phyloP scores from a whole-genome alignment of 2,329 filamentous ascomycete species.

The Dactylellina leptospora region DNA sequence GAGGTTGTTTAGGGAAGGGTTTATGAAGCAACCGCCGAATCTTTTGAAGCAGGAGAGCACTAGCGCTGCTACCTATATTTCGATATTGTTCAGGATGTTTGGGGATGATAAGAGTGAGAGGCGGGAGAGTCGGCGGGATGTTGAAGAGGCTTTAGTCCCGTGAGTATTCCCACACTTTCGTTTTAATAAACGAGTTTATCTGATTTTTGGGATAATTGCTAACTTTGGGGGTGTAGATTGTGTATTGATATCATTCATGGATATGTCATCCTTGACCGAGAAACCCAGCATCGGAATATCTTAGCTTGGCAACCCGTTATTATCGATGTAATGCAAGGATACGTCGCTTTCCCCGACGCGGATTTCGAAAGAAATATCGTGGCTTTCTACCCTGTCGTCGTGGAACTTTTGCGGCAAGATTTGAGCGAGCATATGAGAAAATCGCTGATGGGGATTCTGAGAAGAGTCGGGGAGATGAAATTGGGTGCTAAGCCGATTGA shows the following conservation, averaged over 20 bases:
- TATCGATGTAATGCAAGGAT: slow-evolving; percentile 94
- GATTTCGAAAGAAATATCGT: slow-evolving; percentile 82
- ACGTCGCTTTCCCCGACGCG: slow-evolving; percentile 79
- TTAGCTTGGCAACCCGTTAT: slow-evolving; percentile 97
- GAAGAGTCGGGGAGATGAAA: slow-evolving; percentile 81
- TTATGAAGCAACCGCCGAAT: slow-evolving; percentile 99
- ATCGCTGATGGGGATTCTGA: slow-evolving; percentile 78
- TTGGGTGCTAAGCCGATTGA: slow-evolving; percentile 33
- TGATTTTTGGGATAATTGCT: too few relatives aligned
- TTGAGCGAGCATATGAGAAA: slow-evolving; percentile 79
- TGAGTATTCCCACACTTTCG: slow-evolving; percentile 60
- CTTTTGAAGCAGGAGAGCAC: slow-evolving; percentile 96
- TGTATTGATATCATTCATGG: slow-evolving; percentile 92
- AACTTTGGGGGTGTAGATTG: slow-evolving; percentile 63
- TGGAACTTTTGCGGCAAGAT: slow-evolving; percentile 84
- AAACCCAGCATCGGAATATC: slow-evolving; percentile 96
- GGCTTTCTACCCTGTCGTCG: slow-evolving; percentile 84
- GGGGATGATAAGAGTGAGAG: slow-evolving; percentile 86
- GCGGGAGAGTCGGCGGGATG: slow-evolving; percentile 78
- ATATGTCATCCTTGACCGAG: slow-evolving; percentile 88
- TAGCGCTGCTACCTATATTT: slow-evolving; percentile 91
- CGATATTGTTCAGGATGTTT: slow-evolving; percentile 97
- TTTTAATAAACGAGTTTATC: background rate
- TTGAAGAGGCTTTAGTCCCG: slow-evolving; percentile 90
- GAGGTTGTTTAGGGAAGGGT: slow-evolving; percentile 93